phyloP scores from a whole-genome alignment of 768 basidiomycete species.

The Piloderma croceum region DNA sequence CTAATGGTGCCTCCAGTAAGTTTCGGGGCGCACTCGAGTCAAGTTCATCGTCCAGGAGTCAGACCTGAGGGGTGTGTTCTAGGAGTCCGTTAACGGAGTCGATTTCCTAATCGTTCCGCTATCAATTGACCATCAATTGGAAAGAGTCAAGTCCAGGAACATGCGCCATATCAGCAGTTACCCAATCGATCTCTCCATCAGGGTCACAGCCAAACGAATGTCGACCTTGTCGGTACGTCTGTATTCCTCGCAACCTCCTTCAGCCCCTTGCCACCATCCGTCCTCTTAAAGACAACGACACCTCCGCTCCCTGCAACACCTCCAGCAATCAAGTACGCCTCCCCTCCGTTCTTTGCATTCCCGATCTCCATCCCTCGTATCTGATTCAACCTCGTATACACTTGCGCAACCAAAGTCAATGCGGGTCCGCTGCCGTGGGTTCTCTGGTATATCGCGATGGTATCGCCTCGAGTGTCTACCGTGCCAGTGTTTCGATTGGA shows the following conservation, averaged over 20 bases:
- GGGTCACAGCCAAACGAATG: constrained; percentile 43
- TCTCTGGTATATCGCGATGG: constrained; percentile 57
- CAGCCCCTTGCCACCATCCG: constrained; percentile 47
- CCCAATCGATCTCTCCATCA: too few species aligned
- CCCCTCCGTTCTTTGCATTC: constrained; percentile 36
- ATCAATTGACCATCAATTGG: too few species aligned
- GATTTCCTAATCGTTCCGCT: too few species aligned
- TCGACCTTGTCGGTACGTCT: constrained; percentile 44
- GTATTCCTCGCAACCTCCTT: constrained; percentile 48
- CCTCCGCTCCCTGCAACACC: constrained; percentile 51
- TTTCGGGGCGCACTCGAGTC: too few species aligned
- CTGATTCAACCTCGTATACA: constrained; percentile 59
- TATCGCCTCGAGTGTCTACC: constrained; percentile 50
- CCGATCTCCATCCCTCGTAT: constrained; percentile 64
- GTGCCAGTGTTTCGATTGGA: constrained; percentile 61
- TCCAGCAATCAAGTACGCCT: constrained; percentile 50
- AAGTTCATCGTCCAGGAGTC: too few species aligned
- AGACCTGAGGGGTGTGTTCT: too few species aligned
- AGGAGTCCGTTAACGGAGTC: too few species aligned
- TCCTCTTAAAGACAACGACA: constrained; percentile 51
- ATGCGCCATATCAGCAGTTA: too few species aligned
- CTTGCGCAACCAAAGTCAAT: constrained; percentile 44
- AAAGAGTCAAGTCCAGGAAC: too few species aligned
- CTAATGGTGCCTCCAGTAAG: too few species aligned
- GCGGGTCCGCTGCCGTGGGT: constrained; percentile 29